Percentiles rank a stretch among this genome's conserved stretches.
Conservation (phyloP, 179 eudicot genomes). For the Silene noctiflora region DNA sequence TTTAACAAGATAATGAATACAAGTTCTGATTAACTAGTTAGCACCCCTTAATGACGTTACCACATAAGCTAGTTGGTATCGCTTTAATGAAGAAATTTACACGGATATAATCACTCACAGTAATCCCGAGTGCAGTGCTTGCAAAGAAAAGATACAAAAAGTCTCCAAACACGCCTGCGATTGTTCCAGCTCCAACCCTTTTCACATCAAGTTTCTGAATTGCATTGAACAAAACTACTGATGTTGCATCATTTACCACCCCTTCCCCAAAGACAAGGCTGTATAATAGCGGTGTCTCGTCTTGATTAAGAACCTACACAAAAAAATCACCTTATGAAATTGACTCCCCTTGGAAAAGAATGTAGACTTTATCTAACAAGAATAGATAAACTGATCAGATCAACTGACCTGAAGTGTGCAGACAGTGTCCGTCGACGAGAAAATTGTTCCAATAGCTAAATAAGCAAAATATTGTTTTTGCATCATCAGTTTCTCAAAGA, state of each 20-base stretch:
- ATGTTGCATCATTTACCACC: slow-evolving; percentile 96
- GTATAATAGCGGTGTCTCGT: slow-evolving; percentile 89
- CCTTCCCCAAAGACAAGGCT: slow-evolving; percentile 99
- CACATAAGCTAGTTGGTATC: too few species aligned
- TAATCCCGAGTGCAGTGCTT: slow-evolving; percentile 80
- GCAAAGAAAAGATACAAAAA: slow-evolving; percentile 78
- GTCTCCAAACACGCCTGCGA: slow-evolving; percentile 47
- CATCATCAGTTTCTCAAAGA: background rate
- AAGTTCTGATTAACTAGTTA: too few species aligned
- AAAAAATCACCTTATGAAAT: background rate
- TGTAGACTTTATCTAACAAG: background rate
- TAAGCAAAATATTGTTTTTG: background rate
- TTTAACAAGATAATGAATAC: too few species aligned
- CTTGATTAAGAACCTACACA: slow-evolving; percentile 79
- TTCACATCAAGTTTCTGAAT: slow-evolving; percentile 72
- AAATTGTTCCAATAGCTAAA: slow-evolving; percentile 84
- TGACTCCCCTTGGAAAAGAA: background rate
- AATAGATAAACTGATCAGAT: slow-evolving; percentile 1
- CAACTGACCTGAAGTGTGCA: slow-evolving; percentile 90
- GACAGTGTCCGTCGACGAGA: slow-evolving; percentile 94
- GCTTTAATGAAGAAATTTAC: background rate
- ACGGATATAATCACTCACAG: slow-evolving; percentile 45
- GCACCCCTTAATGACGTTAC: too few species aligned
- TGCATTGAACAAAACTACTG: slow-evolving; percentile 93
- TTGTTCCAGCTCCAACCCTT: slow-evolving; percentile 58